Evolutionary conservation across 2,329 filamentous ascomycete species (phyloP), one percentile per base, ranked within the genome.

Genomic region (Fusarium vanettenii): DNA sequence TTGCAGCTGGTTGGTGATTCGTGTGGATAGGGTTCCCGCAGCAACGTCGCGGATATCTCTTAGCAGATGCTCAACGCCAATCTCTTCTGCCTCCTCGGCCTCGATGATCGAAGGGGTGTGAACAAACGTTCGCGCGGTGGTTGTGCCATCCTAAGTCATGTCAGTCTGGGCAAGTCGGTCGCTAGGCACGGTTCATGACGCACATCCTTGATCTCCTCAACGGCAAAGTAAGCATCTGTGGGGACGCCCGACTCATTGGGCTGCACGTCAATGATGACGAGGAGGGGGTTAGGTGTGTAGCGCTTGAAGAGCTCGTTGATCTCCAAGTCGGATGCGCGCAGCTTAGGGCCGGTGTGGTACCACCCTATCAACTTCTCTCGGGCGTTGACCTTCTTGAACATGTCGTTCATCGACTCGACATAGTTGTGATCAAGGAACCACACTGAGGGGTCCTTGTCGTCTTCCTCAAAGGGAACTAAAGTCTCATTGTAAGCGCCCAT

Each of bases 371-470:
- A 90, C 91, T 98, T 98, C 88, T 99, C 97, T 75, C 94, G 90
- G 71, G 97, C 97, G 87, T 99, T 99, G 89, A 99, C 95, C 87
- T 98, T 98, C 89, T 99, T 99, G 90, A 99, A 99, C 97, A 99
- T 99, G 85, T 98, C 97, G 87, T 97, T 97, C 97, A 99, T 99
- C 79, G 93, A 94, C 86, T 99, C 97, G 84, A 99, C 94, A 81
- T 98, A 99, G 90, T 98, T 98, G 89, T 99, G 97, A 84, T 99
- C 97, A 76, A 99, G 87, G 84, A 98, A 99, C 97, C 97, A 99
- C 82, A 99, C 97, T 39, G 96, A 97, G 5, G 96, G 96, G 83
- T 99, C 95, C 86, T 97, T 98, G 81, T 98, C 97, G 84, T 99
- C 97, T 87, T 99, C 97, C 85, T 99, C 97, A 81, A 99, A 99